A percentile compares a stretch with the other conserved stretches of the same genome.
phyloP scores from a whole-genome alignment of 805 yeast genomes.

The Wickerhamiella nectarea region DNA sequence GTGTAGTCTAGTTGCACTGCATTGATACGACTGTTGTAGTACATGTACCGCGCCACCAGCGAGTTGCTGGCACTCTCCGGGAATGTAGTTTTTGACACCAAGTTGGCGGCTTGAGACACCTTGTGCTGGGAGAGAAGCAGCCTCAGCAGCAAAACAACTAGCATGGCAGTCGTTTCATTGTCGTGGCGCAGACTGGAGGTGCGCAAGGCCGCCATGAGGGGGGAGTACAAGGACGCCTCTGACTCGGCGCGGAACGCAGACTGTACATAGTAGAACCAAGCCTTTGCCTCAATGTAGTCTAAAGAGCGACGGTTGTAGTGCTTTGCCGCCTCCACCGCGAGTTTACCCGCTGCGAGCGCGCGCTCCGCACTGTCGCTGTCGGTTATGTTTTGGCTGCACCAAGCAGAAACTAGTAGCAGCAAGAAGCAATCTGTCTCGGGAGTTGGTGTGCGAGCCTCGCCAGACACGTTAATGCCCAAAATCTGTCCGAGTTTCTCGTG shows the following conservation, averaged over 20 bases:
- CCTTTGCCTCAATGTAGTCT: slow-evolving; percentile 75
- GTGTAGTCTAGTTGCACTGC: slow-evolving; percentile 90
- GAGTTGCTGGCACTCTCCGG: slow-evolving; percentile 78
- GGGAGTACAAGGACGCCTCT: slow-evolving; percentile 48
- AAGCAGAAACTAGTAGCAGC: slow-evolving; percentile 66
- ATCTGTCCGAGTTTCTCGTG: slow-evolving; percentile 29
- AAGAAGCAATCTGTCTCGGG: slow-evolving; percentile 75
- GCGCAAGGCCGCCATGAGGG: slow-evolving; percentile 60
- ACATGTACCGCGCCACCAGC: slow-evolving; percentile 80
- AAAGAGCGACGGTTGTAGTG: slow-evolving; percentile 66
- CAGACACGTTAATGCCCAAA: slow-evolving; percentile 14
- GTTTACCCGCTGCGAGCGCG: slow-evolving; percentile 32
- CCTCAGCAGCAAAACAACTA: slow-evolving; percentile 75
- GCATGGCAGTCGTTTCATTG: slow-evolving; percentile 75
- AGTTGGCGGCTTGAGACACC: slow-evolving; percentile 73
- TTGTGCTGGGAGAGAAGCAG: slow-evolving; percentile 67
- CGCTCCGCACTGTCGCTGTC: slow-evolving; percentile 31
- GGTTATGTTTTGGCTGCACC: slow-evolving; percentile 45
- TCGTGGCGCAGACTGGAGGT: slow-evolving; percentile 88
- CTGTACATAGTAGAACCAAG: slow-evolving; percentile 83
- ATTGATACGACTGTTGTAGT: slow-evolving; percentile 77
- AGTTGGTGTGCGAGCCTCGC: slow-evolving; percentile 25
- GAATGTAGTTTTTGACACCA: slow-evolving; percentile 78
- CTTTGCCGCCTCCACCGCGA: slow-evolving; percentile 31
- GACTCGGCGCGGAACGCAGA: slow-evolving; percentile 49